Evolutionary conservation across 306 rosid genomes (phyloP).

Genomic region (Castanea mollissima): DNA sequence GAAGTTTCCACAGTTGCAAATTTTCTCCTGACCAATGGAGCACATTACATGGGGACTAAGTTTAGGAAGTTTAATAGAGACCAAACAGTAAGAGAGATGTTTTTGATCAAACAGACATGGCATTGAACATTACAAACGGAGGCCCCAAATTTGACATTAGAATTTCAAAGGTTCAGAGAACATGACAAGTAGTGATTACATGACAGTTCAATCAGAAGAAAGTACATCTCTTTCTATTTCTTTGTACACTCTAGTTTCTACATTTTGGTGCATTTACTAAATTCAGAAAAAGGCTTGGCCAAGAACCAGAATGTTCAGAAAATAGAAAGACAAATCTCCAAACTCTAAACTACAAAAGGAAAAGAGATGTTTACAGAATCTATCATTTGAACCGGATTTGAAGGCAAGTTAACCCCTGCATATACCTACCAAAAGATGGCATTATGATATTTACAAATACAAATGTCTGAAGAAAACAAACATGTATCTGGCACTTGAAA

Average conservation of each 20-base stretch:
- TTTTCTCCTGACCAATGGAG: too few relatives aligned
- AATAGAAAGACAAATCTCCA: conserved; percentile 21
- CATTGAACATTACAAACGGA: neutral
- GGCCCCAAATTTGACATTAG: neutral
- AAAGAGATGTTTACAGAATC: conserved; percentile 12
- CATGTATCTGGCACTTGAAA: conserved; percentile 26
- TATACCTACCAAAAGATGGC: conserved; percentile 15
- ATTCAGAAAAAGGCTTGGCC: neutral
- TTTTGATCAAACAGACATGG: neutral
- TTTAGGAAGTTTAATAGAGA: neutral
- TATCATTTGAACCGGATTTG: conserved; percentile 21
- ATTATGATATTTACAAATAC: conserved; percentile 25
- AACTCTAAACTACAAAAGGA: conserved; percentile 26
- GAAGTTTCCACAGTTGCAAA: too few relatives aligned
- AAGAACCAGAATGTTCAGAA: conserved; percentile 9
- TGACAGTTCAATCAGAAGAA: neutral
- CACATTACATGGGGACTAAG: too few relatives aligned
- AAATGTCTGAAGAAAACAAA: conserved; percentile 27
- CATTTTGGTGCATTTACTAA: neutral
- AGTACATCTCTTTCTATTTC: neutral
- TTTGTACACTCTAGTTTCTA: conserved; percentile 2
- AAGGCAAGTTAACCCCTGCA: conserved; percentile 26
- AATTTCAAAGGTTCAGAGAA: neutral
- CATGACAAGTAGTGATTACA: neutral
- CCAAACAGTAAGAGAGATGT: too few relatives aligned